A percentile compares a stretch with the other conserved stretches of the same genome.
phyloP scores from a whole-genome alignment of 140 eudicot species.

The Ambrosia hybrid region DNA sequence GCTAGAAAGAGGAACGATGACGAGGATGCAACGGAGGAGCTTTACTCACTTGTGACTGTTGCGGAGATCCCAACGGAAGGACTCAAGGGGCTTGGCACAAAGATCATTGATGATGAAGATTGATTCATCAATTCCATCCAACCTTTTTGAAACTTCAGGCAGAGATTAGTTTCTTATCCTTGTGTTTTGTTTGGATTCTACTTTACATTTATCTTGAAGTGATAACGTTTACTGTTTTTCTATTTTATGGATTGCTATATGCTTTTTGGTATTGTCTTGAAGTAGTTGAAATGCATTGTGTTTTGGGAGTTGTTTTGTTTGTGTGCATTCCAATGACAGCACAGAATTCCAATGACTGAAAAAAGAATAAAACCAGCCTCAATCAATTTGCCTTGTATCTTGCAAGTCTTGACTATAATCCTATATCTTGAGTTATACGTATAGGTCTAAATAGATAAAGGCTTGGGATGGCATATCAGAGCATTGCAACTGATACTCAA shows the following conservation, averaged over 20 bases:
- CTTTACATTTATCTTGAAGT: slow-evolving; percentile 8
- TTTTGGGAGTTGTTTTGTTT: neutral
- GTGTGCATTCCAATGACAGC: neutral
- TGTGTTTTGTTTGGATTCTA: slow-evolving; percentile 33
- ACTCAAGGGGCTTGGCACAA: slow-evolving; percentile 71
- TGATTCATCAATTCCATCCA: slow-evolving; percentile 23
- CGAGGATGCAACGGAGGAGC: slow-evolving; percentile 84
- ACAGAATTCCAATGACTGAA: too few relatives aligned
- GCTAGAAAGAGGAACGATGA: slow-evolving; percentile 91
- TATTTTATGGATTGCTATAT: slow-evolving; percentile 20
- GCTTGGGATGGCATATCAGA: too few relatives aligned
- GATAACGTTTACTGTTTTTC: slow-evolving; percentile 25
- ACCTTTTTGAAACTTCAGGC: slow-evolving; percentile 27
- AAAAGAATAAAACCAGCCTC: too few relatives aligned
- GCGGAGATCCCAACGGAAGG: slow-evolving; percentile 75
- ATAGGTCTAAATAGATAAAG: too few relatives aligned
- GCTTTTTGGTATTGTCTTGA: neutral
- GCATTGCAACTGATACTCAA: too few relatives aligned
- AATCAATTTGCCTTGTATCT: too few relatives aligned
- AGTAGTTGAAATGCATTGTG: slow-evolving; percentile 3
- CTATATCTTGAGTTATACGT: too few relatives aligned
- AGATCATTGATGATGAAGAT: slow-evolving; percentile 74
- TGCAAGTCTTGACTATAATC: too few relatives aligned
- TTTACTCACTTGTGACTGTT: slow-evolving; percentile 77
- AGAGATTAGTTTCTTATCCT: slow-evolving; percentile 36